A percentile compares a stretch with the other conserved stretches of the same genome.
phyloP scores from a whole-genome alignment of 345 rosid species.

The Hevea brasiliensis region DNA sequence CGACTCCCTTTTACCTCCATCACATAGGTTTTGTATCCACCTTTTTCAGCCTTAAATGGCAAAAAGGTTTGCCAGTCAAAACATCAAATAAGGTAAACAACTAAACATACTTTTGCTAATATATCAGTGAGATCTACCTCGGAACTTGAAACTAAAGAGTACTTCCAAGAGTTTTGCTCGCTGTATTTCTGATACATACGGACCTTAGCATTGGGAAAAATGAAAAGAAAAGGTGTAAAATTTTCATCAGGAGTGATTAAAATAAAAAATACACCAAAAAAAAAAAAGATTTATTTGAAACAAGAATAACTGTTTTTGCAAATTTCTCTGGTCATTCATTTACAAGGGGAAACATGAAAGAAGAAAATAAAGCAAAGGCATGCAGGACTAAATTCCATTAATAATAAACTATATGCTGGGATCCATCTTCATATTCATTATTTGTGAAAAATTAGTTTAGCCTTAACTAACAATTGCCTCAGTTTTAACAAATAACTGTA shows the following conservation, averaged over 20 bases:
- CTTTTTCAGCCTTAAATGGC: conserved; percentile 73
- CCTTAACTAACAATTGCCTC: background rate
- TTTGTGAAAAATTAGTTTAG: background rate
- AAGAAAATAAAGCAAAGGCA: background rate
- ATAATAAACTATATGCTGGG: background rate
- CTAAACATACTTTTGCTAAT: background rate
- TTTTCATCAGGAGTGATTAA: conserved; percentile 20
- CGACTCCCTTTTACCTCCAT: conserved; percentile 83
- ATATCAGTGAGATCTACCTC: conserved; percentile 49
- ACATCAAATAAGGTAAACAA: conserved; percentile 14
- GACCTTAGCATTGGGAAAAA: conserved; percentile 43
- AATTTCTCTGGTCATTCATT: background rate
- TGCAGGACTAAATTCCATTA: background rate
- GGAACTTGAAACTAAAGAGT: conserved; percentile 61
- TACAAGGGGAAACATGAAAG: background rate
- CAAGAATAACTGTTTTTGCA: background rate
- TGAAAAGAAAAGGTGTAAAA: conserved; percentile 22
- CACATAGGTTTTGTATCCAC: conserved; percentile 93
- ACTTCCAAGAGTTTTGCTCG: conserved; percentile 80
- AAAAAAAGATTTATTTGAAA: background rate
- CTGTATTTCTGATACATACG: conserved; percentile 89
- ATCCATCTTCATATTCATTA: background rate
- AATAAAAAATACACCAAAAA: background rate
- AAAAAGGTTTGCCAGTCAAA: conserved; percentile 16
- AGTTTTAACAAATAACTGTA: background rate